Percentiles rank a stretch among this genome's conserved stretches.
phyloP scores from a whole-genome alignment of 371 early-diverging fungal genomes.

The Mucor saturninus region DNA sequence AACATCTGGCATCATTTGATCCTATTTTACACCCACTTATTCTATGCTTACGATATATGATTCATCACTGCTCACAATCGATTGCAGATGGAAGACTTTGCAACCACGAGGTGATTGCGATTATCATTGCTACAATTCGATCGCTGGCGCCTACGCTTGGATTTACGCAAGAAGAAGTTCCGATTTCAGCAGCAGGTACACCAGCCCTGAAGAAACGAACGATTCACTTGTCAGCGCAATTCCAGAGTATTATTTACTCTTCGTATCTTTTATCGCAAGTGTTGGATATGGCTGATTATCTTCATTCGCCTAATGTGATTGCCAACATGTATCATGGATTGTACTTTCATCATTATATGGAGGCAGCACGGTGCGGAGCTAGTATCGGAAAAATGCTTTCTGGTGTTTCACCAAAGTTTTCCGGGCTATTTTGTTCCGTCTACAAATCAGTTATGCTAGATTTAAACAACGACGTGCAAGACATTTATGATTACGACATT shows the following conservation, averaged over 20 bases:
- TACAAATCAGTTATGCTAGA: conserved; percentile 27
- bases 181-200: conserved; percentile 1
- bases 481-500: conserved; percentile 36
- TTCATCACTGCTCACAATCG: conserved; percentile 18
- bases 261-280: conserved; percentile 42
- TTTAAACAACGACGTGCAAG: conserved; percentile 16
- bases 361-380: conserved; percentile 35
- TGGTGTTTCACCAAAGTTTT: conserved; percentile 16
- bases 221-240: conserved; percentile 46
- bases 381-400: conserved; percentile 32
- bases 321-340: conserved; percentile 28
- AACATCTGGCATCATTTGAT: not conserved
- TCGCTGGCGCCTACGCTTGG: conserved; percentile 33
- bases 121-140: conserved; percentile 32
- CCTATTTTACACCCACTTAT: conserved; percentile 24
- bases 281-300: conserved; percentile 20
- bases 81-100: conserved; percentile 18
- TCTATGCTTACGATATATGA: conserved; percentile 43
- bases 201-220: conserved; percentile 38
- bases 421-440: conserved; percentile 17
- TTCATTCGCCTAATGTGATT: conserved; percentile 18
- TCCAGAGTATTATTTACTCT: conserved; percentile 37
- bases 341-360: conserved; percentile 33
- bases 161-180: conserved; percentile 1
- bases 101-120: conserved; percentile 43